These are phyloP conservation scores for Cyclaneusma minus DNA, from an alignment of 2,329 filamentous ascomycete species.

Conservation along the genomic window DNA sequence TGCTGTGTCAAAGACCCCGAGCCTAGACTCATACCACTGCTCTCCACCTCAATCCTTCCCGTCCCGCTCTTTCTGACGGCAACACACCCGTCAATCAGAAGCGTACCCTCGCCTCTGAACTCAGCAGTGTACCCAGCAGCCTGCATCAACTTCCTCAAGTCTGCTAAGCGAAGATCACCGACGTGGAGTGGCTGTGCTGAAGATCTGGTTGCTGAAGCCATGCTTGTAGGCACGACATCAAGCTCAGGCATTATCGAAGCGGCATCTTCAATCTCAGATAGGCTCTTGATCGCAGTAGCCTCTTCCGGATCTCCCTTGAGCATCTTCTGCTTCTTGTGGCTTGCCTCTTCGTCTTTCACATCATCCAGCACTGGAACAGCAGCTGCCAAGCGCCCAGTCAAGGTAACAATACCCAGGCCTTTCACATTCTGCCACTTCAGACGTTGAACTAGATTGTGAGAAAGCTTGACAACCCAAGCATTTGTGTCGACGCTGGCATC, in stretches of 20 bases:
- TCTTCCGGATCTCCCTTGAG: conserved; percentile 28
- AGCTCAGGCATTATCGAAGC: conserved; percentile 19
- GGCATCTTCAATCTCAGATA: conserved; percentile 8
- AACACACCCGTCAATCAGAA: conserved; percentile 78
- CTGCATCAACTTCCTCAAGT: conserved; percentile 74
- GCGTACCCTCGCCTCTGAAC: conserved; percentile 81
- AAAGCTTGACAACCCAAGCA: conserved; percentile 88
- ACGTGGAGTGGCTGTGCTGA: conserved; percentile 84
- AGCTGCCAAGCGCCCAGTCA: conserved; percentile 58
- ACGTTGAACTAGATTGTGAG: conserved; percentile 67
- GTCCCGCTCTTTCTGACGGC: conserved; percentile 77
- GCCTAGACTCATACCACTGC: conserved; percentile 40
- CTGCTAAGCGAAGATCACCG: conserved; percentile 77
- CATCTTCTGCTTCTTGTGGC: conserved; percentile 26
- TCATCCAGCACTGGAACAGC: conserved; percentile 26
- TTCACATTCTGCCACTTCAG: conserved; percentile 92
- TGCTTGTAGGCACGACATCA: conserved; percentile 32
- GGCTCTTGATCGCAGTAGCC: conserved; percentile 3
- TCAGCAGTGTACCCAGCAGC: conserved; percentile 72
- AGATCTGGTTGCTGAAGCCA: conserved; percentile 59
- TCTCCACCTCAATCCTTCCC: conserved; percentile 81
- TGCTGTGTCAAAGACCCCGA: conserved; percentile 26
- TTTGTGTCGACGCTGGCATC: conserved; percentile 96
- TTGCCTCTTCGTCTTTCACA: conserved; percentile 21
- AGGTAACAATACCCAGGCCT: conserved; percentile 78